Evolutionary conservation across 1,284 basidiomycete genomes (phyloP).

Genomic region (Athelia psychrophila): DNA sequence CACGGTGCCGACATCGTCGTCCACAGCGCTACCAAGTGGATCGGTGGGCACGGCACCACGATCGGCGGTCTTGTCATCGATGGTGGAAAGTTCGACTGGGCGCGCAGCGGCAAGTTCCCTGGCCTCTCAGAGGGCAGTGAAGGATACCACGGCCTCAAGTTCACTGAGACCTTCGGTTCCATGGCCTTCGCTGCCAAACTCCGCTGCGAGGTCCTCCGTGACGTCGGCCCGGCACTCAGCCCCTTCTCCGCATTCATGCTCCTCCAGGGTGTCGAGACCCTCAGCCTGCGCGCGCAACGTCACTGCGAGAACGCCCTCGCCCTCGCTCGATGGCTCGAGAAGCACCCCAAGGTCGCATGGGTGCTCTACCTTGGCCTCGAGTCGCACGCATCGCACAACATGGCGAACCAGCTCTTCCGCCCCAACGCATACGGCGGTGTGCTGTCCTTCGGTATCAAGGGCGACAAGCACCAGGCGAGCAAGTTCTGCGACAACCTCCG

Average conservation of each 20-base stretch:
- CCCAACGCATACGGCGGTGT: slow-evolving; percentile 70
- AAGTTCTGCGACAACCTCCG: slow-evolving; percentile 73
- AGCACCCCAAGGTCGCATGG: slow-evolving; percentile 74
- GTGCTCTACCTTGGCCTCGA: slow-evolving; percentile 80
- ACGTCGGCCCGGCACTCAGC: slow-evolving; percentile 75
- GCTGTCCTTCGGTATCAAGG: slow-evolving; percentile 81
- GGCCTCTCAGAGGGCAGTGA: slow-evolving; percentile 81
- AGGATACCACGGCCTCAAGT: slow-evolving; percentile 81
- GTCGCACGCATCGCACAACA: slow-evolving; percentile 60
- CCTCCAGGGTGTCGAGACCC: slow-evolving; percentile 86
- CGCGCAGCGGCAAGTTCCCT: slow-evolving; percentile 73
- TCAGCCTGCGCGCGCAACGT: slow-evolving; percentile 75
- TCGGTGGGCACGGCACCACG: slow-evolving; percentile 87
- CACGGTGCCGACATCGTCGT: slow-evolving; percentile 87
- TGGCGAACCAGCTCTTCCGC: slow-evolving; percentile 62
- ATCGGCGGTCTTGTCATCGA: slow-evolving; percentile 85
- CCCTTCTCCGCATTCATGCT: slow-evolving; percentile 84
- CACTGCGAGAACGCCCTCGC: slow-evolving; percentile 76
- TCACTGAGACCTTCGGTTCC: slow-evolving; percentile 73
- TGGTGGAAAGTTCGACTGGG: slow-evolving; percentile 86
- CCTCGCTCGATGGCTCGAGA: slow-evolving; percentile 73
- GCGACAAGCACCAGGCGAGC: slow-evolving; percentile 57
- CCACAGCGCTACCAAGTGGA: slow-evolving; percentile 91
- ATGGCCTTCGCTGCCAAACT: slow-evolving; percentile 75
- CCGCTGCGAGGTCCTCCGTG: slow-evolving; percentile 74